phyloP scores from a whole-genome alignment of 768 basidiomycete genomes.

The Podaxis pistillaris region DNA sequence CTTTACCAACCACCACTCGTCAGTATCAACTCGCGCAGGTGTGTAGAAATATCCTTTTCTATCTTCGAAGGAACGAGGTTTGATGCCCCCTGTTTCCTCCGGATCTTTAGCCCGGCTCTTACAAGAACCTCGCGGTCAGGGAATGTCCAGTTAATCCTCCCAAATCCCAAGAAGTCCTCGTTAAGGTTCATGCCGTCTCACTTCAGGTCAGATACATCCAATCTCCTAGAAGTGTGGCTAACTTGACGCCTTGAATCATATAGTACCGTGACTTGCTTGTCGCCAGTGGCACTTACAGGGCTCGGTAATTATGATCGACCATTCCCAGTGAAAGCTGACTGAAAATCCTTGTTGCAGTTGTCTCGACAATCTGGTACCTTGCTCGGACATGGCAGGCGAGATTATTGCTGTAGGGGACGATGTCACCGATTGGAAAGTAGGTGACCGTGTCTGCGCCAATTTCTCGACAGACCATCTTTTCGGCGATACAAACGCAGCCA shows the following conservation, averaged over 20 bases:
- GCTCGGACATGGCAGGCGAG: constrained; percentile 60
- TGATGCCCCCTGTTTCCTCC: neutral
- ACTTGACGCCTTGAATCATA: neutral
- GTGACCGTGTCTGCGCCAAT: constrained; percentile 57
- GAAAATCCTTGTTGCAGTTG: constrained; percentile 6
- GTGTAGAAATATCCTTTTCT: too few relatives aligned
- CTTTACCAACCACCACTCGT: too few relatives aligned
- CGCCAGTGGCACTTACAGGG: constrained; percentile 36
- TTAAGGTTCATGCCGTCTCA: constrained; percentile 56
- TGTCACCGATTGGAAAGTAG: constrained; percentile 47
- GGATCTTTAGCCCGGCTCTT: constrained; percentile 19
- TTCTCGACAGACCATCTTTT: constrained; percentile 47
- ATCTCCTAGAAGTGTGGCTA: neutral
- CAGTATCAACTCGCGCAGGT: too few relatives aligned
- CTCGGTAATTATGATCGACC: neutral
- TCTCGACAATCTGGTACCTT: constrained; percentile 30
- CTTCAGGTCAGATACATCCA: constrained; percentile 36
- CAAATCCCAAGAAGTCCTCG: constrained; percentile 47
- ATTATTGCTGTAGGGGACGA: constrained; percentile 45
- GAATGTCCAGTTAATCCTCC: constrained; percentile 29
- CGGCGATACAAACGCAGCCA: constrained; percentile 37
- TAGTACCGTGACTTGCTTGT: constrained; percentile 53
- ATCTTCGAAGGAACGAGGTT: neutral
- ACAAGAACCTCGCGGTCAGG: constrained; percentile 22
- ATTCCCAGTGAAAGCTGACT: constrained; percentile 16